These are phyloP conservation scores for Pseudoscleropodium purum DNA, from an alignment of 225 moss, liverwort and hornwort species.

Conservation along the genomic window DNA sequence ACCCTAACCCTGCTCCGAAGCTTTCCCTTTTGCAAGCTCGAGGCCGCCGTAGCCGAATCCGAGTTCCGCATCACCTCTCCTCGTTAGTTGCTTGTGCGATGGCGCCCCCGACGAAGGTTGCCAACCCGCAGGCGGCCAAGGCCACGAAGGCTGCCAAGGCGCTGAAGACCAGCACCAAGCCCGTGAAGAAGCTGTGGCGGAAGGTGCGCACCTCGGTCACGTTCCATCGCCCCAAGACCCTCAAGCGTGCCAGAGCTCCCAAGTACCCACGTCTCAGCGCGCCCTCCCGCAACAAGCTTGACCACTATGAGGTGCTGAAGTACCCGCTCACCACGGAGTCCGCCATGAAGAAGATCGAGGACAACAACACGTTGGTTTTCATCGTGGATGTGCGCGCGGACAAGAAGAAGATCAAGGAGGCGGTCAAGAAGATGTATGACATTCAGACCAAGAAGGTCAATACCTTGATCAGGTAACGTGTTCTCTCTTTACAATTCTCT, in stretches of 20 bases:
- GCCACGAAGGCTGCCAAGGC: conserved; percentile 77
- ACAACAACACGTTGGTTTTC: conserved; percentile 83
- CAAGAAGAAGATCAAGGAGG: conserved; percentile 88
- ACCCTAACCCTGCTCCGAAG: background rate
- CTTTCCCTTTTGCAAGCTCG: background rate
- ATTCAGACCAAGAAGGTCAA: conserved; percentile 93
- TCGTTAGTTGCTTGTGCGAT: background rate
- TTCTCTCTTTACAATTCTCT: background rate
- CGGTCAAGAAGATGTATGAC: conserved; percentile 89
- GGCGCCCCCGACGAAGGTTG: conserved; percentile 22
- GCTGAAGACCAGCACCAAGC: conserved; percentile 47
- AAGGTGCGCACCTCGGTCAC: conserved; percentile 80
- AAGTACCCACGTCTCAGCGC: conserved; percentile 83
- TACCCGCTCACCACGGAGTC: conserved; percentile 88
- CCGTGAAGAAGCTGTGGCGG: conserved; percentile 73
- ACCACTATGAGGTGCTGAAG: conserved; percentile 86
- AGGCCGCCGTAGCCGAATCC: conserved; percentile 35
- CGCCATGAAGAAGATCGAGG: conserved; percentile 96
- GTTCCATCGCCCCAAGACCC: conserved; percentile 72
- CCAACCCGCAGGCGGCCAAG: conserved; percentile 57
- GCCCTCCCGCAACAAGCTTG: conserved; percentile 67
- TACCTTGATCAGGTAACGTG: conserved; percentile 64
- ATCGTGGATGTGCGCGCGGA: conserved; percentile 79
- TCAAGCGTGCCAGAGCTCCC: conserved; percentile 59
- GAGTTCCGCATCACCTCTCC: background rate